Conservation (phyloP, 108 stramenopile genomes). For the Skeletonema marinoi region DNA sequence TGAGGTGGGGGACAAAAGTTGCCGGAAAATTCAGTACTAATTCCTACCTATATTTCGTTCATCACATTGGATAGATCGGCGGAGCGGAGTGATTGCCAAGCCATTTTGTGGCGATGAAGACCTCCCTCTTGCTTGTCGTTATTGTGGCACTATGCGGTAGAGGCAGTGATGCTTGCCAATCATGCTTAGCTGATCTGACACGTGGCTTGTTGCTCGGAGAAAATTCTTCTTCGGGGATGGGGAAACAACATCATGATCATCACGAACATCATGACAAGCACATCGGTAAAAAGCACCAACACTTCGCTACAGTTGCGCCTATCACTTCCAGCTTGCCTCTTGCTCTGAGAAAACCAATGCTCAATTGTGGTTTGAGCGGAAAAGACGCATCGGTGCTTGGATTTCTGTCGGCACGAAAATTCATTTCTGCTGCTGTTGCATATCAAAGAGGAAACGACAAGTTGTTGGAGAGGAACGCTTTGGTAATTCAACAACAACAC, state of each 20-base stretch:
- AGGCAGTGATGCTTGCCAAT: conserved; percentile 30
- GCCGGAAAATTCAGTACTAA: too few species aligned
- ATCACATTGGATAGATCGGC: too few species aligned
- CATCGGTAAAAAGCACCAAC: not conserved
- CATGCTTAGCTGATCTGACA: conserved; percentile 20
- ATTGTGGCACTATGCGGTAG: not conserved
- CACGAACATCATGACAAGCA: not conserved
- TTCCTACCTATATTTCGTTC: too few species aligned
- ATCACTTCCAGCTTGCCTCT: not conserved
- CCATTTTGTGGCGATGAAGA: not conserved
- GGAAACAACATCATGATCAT: not conserved
- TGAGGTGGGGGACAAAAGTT: too few species aligned
- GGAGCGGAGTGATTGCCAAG: too few species aligned
- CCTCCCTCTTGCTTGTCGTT: not conserved
- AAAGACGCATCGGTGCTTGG: not conserved
- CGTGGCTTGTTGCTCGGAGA: not conserved
- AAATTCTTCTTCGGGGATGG: not conserved
- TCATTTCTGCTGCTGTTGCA: not conserved
- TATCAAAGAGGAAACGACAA: not conserved
- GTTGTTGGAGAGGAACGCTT: not conserved
- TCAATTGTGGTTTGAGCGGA: not conserved
- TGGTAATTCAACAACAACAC: not conserved
- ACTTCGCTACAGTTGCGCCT: not conserved
- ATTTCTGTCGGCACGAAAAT: not conserved
- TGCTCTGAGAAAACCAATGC: not conserved